Evolutionary conservation across 1,284 basidiomycete species (phyloP).

Genomic region (Ganoderma resinaceum): DNA sequence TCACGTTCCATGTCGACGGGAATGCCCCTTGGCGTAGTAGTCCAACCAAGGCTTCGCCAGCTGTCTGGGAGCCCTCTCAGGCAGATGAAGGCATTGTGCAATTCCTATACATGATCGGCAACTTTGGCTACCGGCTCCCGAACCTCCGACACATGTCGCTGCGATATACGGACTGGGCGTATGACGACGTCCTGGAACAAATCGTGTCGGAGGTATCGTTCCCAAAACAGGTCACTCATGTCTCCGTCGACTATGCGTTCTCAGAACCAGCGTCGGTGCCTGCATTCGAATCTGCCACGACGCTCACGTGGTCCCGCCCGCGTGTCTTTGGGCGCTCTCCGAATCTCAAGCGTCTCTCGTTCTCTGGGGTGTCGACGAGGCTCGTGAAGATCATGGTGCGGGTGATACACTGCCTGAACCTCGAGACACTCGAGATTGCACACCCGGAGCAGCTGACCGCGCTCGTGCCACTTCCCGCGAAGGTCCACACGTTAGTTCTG

Average conservation of each 20-base stretch:
- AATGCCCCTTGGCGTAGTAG: constrained; percentile 3
- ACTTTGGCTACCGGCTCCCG: constrained; percentile 33
- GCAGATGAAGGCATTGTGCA: background rate
- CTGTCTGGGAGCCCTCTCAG: constrained; percentile 32
- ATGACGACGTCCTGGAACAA: constrained; percentile 44
- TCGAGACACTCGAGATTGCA: constrained; percentile 36
- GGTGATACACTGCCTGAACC: constrained; percentile 33
- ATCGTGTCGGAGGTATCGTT: constrained; percentile 39
- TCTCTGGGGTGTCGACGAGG: constrained; percentile 37
- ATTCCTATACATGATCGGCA: too few relatives aligned
- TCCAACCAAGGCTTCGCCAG: constrained; percentile 12
- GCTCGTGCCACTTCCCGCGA: constrained; percentile 30
- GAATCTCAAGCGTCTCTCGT: constrained; percentile 33
- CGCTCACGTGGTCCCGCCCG: too few relatives aligned
- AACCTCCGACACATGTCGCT: constrained; percentile 42
- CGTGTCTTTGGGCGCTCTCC: background rate
- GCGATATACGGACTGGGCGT: constrained; percentile 44
- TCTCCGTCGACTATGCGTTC: constrained; percentile 41
- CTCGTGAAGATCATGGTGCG: constrained; percentile 36
- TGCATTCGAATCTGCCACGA: constrained; percentile 19
- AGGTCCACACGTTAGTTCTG: constrained; percentile 34
- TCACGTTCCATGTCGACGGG: constrained; percentile 41
- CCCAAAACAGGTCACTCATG: constrained; percentile 41
- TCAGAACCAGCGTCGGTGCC: constrained; percentile 17
- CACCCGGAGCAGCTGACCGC: constrained; percentile 24